phyloP scores from a whole-genome alignment of 1,284 basidiomycete genomes.

The Moesziomyces sp. region DNA sequence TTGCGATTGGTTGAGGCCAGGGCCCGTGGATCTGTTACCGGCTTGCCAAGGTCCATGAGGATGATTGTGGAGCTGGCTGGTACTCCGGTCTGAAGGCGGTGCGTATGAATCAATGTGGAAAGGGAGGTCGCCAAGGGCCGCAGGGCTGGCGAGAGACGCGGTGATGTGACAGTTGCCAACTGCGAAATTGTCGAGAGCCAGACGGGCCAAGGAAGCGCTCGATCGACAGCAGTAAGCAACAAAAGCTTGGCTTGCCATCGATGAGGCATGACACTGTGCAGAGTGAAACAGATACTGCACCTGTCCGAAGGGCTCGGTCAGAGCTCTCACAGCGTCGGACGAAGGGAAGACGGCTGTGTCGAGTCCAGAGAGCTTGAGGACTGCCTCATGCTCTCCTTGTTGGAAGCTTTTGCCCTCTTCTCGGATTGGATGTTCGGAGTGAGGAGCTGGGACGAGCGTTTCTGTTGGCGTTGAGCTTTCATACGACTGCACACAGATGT shows the following conservation, averaged over 20 bases:
- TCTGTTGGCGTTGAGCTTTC: not conserved
- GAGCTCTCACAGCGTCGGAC: constrained; percentile 20
- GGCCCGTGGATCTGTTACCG: no score
- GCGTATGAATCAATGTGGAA: not conserved
- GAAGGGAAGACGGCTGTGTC: constrained; percentile 22
- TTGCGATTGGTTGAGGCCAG: no score
- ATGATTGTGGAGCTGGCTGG: not conserved
- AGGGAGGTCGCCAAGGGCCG: not conserved
- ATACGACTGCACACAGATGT: not conserved
- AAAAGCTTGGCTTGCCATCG: not conserved
- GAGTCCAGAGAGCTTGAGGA: constrained; percentile 15
- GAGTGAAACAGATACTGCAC: constrained; percentile 5
- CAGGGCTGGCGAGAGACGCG: constrained; percentile 1
- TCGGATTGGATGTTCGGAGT: not conserved
- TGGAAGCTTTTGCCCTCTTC: not conserved
- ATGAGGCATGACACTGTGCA: not conserved
- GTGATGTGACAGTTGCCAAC: constrained; percentile 16
- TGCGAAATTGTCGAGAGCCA: constrained; percentile 20
- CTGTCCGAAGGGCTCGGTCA: constrained; percentile 35
- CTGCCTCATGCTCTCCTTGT: not conserved
- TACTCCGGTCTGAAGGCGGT: no score
- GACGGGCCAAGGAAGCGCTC: constrained; percentile 24
- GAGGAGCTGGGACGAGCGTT: no score
- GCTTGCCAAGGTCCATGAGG: not conserved
- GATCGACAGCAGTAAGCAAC: constrained; percentile 30